Percentiles rank a stretch among this genome's conserved stretches.
Evolutionary conservation across 129 eudicot species (phyloP).

Genomic region (Artemisia argyi): DNA sequence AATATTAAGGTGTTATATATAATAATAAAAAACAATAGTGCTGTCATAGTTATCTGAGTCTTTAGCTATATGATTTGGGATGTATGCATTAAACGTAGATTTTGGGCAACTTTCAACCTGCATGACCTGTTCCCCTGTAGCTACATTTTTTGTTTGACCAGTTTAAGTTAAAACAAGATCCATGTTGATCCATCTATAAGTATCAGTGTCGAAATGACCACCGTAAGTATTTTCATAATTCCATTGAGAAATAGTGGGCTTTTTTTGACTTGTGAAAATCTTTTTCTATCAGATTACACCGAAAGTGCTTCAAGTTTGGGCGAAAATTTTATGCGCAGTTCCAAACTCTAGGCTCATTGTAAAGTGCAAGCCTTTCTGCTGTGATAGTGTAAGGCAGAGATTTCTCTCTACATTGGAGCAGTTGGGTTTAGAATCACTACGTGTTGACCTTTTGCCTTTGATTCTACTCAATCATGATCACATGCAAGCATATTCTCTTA

Average conservation of each 20-base stretch:
- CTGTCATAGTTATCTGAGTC: neutral
- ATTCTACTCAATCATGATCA: slow-evolving; percentile 95
- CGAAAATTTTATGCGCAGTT: slow-evolving; percentile 83
- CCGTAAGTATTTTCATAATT: neutral
- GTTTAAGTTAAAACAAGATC: neutral
- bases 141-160: neutral
- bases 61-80: neutral
- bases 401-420: slow-evolving; percentile 89
- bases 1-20: neutral
- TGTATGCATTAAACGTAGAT: neutral
- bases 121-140: neutral
- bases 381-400: slow-evolving; percentile 81
- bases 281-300: slow-evolving; percentile 74
- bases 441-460: slow-evolving; percentile 92
- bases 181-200: neutral
- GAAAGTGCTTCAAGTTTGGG: slow-evolving; percentile 94
- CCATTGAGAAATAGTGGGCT: slow-evolving; percentile 8
- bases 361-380: slow-evolving; percentile 95
- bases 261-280: slow-evolving; percentile 17
- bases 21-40: no score
- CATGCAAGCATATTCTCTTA: slow-evolving; percentile 95
- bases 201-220: neutral
- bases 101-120: neutral
- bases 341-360: slow-evolving; percentile 94
- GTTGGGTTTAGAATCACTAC: slow-evolving; percentile 86